Evolutionary conservation across 257 asterid species (phyloP), one percentile per base, ranked within the genome.

Genomic region (Echium plantagineum): DNA sequence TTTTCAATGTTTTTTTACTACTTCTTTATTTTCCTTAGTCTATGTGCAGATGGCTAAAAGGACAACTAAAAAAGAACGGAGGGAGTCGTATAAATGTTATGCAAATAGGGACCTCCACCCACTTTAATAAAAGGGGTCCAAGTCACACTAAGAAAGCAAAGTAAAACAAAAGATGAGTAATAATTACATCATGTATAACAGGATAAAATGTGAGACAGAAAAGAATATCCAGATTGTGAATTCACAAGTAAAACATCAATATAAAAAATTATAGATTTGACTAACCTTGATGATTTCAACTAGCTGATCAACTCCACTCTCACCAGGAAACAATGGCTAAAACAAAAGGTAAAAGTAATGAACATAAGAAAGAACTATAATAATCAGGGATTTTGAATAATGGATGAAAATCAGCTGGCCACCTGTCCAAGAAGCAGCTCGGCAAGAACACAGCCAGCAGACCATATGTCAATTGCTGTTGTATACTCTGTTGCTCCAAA

Each of bases 281-380:
- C 63, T 67, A 67, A 85, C 97, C 96, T 90, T 90, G 74, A 90
- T 87, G 70, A 90, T 87, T 84, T 87, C 98, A 71, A 90, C 98
- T 69, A 90, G 93, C 78, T 90, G 98, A 77, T 90, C 98, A 26
- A 90, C 98, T 52, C 96, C 98, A 76, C 96, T 87, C 79, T 90
- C 98, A 63, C 98, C 98, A 57, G 98, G 96, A 82, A 90, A 87
- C 75, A 90, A 68, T 62, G 98, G 98, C 98, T 87, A 83, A 66
- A 62, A 52, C 31, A 49, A 13, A 22, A 64, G 24, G 55, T 16
- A 7, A 15, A 21, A 28, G 59, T 38, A 21, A 32, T 21, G 6
- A 18, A 49, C 7, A 26, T 15, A 47, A 48, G 16, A 54, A 46
- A 63, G 4, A 28, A 47, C 9, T 3, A 7, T 21, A 52, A 58